These are phyloP conservation scores for Colletotrichum tamarilloi DNA, from an alignment of 2,329 filamentous ascomycete species.

Conservation along the genomic window DNA sequence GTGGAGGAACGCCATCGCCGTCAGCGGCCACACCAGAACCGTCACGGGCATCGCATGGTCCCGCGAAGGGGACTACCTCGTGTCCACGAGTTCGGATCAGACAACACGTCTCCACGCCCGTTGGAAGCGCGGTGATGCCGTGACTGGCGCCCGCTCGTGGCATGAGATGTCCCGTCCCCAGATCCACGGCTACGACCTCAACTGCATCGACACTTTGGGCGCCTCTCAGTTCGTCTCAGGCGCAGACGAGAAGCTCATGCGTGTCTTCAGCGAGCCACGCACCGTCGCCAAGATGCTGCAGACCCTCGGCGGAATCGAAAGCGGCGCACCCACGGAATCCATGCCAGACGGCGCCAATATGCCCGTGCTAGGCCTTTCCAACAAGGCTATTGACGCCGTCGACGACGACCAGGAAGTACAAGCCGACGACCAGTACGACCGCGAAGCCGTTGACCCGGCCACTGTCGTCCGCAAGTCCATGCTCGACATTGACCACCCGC, in stretches of 20 bases:
- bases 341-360: constrained; percentile 94
- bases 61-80: constrained; percentile 81
- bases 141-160: constrained; percentile 70
- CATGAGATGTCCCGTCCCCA: constrained; percentile 96
- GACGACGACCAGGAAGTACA: constrained; percentile 61
- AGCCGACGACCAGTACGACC: constrained; percentile 58
- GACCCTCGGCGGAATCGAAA: constrained; percentile 71
- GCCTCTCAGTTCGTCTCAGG: constrained; percentile 87
- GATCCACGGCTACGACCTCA: constrained; percentile 98
- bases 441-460: constrained; percentile 65
- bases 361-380: constrained; percentile 93
- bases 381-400: constrained; percentile 82
- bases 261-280: constrained; percentile 91
- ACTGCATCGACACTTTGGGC: constrained; percentile 86
- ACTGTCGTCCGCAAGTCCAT: constrained; percentile 68
- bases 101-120: constrained; percentile 88
- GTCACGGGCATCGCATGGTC: constrained; percentile 90
- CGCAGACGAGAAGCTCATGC: constrained; percentile 96
- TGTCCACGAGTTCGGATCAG: constrained; percentile 92
- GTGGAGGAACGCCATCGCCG: constrained; percentile 82
- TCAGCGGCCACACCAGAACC: constrained; percentile 85
- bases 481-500: constrained; percentile 77
- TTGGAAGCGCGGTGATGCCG: constrained; percentile 67
- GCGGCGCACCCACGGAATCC: constrained; percentile 46
- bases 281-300: constrained; percentile 81